Base-by-base conservation (phyloP, 345 rosid species). In the Hibiscus mutabilis region DNA sequence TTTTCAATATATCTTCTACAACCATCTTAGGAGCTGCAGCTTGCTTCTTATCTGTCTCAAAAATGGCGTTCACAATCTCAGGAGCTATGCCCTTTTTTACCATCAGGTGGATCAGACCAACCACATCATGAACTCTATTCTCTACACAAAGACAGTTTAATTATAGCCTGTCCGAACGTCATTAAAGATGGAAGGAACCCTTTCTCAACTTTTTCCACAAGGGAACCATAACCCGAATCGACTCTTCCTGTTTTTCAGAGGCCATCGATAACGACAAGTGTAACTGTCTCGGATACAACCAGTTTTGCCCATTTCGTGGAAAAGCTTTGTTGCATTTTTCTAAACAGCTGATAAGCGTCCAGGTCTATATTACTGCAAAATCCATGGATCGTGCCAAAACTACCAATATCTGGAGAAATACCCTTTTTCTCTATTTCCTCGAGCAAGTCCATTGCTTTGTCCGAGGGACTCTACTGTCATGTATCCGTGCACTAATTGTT, bases 11-110 rank as follows among this genome's bases (percentile, higher is more conserved):
- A 76, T 91, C 90, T 78, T 94, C 98, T 79, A 91, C 85, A 52
- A 90, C 81, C 73, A 90, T 89, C 89, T 94, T 91, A 31, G 96
- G 97, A 53, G 97, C 92, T n/a, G 95, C 97, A 66, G 85, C 81
- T 66, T 76, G 87, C 83, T 68, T 91, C 75, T 91, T 94, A 68
- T 87, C 87, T 69, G 88, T 79, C 68, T 91, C 96, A 67, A 85
- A 90, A 73, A 92, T 92, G 9, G 84, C 79, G 76, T 80, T 78
- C 76, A 88, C 97, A 69, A 72, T 87, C 75, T 85, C 96, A 33
- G 97, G 98, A 40, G 91, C 93, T 27, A 94, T 61, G 8, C 84
- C 93, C 72, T 76, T 80, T 57, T 70, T 75, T 76, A 87, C 97
- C 98, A 91, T 91, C 18, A 74, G 82, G 78, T 79, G 87, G 74